phyloP scores from a whole-genome alignment of 805 yeast species.

The Candida maltosa region DNA sequence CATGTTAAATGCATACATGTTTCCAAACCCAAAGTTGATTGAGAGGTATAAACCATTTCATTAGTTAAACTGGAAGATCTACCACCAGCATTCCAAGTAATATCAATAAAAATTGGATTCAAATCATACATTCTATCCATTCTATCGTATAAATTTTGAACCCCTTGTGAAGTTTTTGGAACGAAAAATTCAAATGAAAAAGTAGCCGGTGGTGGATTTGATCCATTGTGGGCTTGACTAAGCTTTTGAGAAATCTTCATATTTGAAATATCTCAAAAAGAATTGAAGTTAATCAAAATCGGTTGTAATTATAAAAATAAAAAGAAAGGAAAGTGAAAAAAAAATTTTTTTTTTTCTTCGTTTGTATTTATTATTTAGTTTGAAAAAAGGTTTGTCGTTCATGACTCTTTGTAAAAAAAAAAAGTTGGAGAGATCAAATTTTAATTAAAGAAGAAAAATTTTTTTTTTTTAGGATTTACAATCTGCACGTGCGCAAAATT shows the following conservation, averaged over 20 bases:
- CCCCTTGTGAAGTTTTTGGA: constrained; percentile 96
- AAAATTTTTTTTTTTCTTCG: too few species aligned
- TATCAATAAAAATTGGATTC: constrained; percentile 88
- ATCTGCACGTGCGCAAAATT: too few species aligned
- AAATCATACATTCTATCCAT: constrained; percentile 96
- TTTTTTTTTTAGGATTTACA: too few species aligned
- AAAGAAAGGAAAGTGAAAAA: too few species aligned
- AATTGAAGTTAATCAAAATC: too few species aligned
- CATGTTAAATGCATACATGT: constrained; percentile 98
- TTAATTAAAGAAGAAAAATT: too few species aligned
- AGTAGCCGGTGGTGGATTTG: constrained; percentile 54
- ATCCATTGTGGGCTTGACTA: constrained; percentile 36
- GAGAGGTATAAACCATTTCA: constrained; percentile 89
- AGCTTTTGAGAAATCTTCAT: constrained; percentile 44
- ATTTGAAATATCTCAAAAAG: too few species aligned
- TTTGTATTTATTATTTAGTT: too few species aligned
- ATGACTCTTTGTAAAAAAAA: too few species aligned
- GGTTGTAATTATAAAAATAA: too few species aligned
- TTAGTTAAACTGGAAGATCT: constrained; percentile 77
- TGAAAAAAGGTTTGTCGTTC: too few species aligned
- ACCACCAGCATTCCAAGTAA: constrained; percentile 99
- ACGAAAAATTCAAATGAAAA: constrained; percentile 96
- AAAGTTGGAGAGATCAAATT: too few species aligned
- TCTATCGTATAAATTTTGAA: constrained; percentile 90
- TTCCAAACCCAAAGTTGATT: constrained; percentile 85